A percentile compares a stretch with the other conserved stretches of the same genome.
These are phyloP conservation scores for Fusarium goolgardi DNA, from an alignment of 2,329 filamentous ascomycete genomes.

Conservation along the genomic window DNA sequence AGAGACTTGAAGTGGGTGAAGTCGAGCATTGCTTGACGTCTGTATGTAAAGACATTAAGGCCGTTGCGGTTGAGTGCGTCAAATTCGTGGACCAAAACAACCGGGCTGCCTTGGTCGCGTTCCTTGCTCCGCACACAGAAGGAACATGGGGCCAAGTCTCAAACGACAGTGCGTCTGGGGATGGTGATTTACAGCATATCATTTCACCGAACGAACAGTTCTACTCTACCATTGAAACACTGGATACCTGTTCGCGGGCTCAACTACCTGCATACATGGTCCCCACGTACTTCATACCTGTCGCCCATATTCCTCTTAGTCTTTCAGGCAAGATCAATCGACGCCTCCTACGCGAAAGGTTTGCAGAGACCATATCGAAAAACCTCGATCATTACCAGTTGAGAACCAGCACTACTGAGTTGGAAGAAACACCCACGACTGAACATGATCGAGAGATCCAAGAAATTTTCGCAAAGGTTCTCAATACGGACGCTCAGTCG, in stretches of 20 bases:
- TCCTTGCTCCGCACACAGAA: not conserved
- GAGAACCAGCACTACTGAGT: not conserved
- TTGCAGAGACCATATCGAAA: not conserved
- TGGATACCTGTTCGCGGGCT: not conserved
- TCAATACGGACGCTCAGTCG: not conserved
- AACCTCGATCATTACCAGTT: not conserved
- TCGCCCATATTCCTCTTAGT: not conserved
- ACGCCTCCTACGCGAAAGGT: not conserved
- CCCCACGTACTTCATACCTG: not conserved
- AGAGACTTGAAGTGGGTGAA: slow-evolving; percentile 11
- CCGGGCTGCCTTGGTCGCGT: not conserved
- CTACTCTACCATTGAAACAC: not conserved
- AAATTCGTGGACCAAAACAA: not conserved
- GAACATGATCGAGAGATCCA: not conserved
- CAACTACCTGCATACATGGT: slow-evolving; percentile 4
- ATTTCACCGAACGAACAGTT: not conserved
- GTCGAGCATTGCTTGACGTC: not conserved
- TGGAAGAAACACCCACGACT: not conserved
- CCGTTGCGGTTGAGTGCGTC: slow-evolving; percentile 5
- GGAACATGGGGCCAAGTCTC: not conserved
- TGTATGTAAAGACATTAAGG: not conserved
- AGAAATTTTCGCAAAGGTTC: not conserved
- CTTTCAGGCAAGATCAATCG: slow-evolving; percentile 9
- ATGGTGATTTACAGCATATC: not conserved
- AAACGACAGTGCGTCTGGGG: not conserved